Evolutionary conservation across 768 basidiomycete genomes (phyloP).

Genomic region (Gelatoporia subvermispora): DNA sequence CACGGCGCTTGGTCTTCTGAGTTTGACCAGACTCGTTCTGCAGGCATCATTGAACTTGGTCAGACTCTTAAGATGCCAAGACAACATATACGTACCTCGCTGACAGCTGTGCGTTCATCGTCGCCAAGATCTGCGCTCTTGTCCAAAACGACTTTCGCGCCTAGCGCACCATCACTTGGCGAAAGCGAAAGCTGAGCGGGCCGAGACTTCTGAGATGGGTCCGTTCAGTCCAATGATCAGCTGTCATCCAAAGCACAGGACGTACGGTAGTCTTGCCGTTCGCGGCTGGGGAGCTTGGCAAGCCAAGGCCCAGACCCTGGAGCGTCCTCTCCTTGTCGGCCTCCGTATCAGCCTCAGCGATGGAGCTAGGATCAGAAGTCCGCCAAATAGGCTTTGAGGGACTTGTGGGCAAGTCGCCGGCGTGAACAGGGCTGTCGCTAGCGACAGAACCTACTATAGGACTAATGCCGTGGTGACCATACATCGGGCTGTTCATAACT

Average conservation of each 20-base stretch:
- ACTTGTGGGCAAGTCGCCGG: slow-evolving; percentile 7
- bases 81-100: slow-evolving; percentile 50
- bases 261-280: slow-evolving; percentile 11
- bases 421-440: slow-evolving; percentile 31
- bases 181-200: slow-evolving; percentile 61
- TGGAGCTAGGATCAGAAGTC: slow-evolving; percentile 16
- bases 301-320: slow-evolving; percentile 28
- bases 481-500: slow-evolving; percentile 10
- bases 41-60: too few species aligned
- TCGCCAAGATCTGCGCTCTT: slow-evolving; percentile 29
- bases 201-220: slow-evolving; percentile 33
- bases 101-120: slow-evolving; percentile 56
- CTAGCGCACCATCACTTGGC: slow-evolving; percentile 58
- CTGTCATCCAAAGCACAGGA: neutral
- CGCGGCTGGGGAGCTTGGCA: slow-evolving; percentile 10
- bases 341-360: slow-evolving; percentile 5
- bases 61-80: neutral
- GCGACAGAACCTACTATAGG: slow-evolving; percentile 16
- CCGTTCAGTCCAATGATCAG: slow-evolving; percentile 4
- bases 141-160: slow-evolving; percentile 33
- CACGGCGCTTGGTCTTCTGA: slow-evolving; percentile 39
- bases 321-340: slow-evolving; percentile 1
- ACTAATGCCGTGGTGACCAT: slow-evolving; percentile 7
- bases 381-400: slow-evolving; percentile 10
- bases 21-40: slow-evolving; percentile 49